Percentiles rank a stretch among this genome's conserved stretches.
Evolutionary conservation across 345 rosid genomes (phyloP).

Genomic region (Eucalyptus microcorys): DNA sequence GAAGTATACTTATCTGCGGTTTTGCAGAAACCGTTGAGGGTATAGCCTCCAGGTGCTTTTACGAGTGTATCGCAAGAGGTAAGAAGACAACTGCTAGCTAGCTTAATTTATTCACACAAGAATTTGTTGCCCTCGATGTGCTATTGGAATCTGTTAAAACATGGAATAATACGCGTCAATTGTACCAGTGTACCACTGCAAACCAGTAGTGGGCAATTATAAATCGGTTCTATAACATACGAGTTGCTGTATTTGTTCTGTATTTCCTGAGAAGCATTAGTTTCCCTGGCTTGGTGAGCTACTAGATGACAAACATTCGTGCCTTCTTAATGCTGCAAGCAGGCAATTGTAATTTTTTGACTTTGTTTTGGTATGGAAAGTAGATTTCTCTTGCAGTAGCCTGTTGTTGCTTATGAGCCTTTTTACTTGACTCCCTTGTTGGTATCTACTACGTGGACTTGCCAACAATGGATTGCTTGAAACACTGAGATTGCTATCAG

Average conservation of each 20-base stretch:
- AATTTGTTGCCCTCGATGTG: background rate
- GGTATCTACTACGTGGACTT: background rate
- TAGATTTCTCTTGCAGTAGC: background rate
- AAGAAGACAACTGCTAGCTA: background rate
- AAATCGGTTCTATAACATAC: background rate
- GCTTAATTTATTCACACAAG: background rate
- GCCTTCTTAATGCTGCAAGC: background rate
- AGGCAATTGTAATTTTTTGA: background rate
- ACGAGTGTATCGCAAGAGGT: background rate
- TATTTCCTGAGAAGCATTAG: background rate
- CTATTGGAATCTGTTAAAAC: background rate
- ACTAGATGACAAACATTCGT: background rate
- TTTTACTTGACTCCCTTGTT: background rate
- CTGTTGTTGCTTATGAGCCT: background rate
- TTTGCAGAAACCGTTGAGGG: conserved; percentile 82
- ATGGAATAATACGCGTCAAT: background rate
- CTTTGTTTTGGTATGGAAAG: background rate
- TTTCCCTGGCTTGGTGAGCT: background rate
- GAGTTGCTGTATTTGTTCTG: background rate
- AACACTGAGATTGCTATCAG: background rate
- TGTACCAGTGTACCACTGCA: background rate
- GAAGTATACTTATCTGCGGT: conserved; percentile 78
- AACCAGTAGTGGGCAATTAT: background rate
- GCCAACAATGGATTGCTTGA: background rate
- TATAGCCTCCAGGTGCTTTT: conserved; percentile 7